Conservation (phyloP, 208 protist species). For the Trypanosoma scelopori region DNA sequence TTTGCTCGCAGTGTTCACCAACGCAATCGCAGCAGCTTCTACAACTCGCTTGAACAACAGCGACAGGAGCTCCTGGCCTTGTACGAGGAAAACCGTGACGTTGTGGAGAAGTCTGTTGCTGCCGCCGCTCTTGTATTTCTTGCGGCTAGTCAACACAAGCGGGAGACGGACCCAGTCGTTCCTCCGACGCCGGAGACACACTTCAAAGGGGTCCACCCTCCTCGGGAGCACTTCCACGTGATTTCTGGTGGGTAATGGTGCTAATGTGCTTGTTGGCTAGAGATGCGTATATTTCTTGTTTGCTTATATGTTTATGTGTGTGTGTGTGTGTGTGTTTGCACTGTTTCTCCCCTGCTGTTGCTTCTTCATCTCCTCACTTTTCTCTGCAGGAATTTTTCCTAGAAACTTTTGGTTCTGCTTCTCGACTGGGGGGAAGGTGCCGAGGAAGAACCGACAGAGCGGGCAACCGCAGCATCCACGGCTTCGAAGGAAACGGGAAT, state of each 20-base stretch:
- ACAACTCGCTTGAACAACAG: conserved; percentile 50
- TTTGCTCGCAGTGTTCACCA: conserved; percentile 64
- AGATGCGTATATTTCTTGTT: conserved; percentile 1
- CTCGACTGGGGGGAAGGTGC: too few species aligned
- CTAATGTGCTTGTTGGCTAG: conserved; percentile 14
- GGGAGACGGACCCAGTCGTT: conserved; percentile 40
- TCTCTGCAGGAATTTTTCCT: too few species aligned
- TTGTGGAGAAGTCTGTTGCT: conserved; percentile 49
- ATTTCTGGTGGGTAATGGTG: conserved; percentile 41
- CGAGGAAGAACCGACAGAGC: too few species aligned
- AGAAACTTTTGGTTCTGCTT: too few species aligned
- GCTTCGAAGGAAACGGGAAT: too few species aligned
- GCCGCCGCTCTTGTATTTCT: conserved; percentile 67
- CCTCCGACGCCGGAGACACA: conserved; percentile 42
- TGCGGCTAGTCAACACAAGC: conserved; percentile 48
- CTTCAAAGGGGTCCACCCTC: conserved; percentile 52
- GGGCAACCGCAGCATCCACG: too few species aligned
- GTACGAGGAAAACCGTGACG: conserved; percentile 47
- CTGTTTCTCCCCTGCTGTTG: too few species aligned
- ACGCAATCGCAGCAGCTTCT: conserved; percentile 43
- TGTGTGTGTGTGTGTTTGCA: too few species aligned
- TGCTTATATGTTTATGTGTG: not conserved
- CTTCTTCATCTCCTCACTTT: too few species aligned
- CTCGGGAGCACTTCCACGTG: conserved; percentile 61
- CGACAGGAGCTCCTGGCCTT: conserved; percentile 38